Evolutionary conservation across 495 filamentous ascomycete genomes (phyloP), one percentile per base, ranked within the genome.

Genomic region (Penicillium nucicola): DNA sequence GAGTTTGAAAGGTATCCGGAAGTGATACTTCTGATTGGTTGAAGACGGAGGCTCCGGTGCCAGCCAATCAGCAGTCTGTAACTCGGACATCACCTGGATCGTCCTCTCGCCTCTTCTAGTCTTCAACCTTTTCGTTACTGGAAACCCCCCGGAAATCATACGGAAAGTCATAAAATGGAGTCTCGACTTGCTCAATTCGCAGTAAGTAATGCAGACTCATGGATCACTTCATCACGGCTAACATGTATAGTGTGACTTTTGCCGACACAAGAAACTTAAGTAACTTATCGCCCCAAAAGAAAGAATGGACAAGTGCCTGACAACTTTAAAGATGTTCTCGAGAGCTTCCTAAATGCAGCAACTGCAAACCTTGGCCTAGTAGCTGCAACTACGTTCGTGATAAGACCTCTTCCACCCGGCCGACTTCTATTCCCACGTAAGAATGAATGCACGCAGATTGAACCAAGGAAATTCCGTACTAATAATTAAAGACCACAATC

Each of bases 241-340:
- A 65, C 45, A 20, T 13, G 0, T 18, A 1, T 25, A 61, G 58
- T 61, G 58, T 33, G 42, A 57, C 23, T 45, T 50, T 31, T 61
- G 58, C 45, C 55, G 45, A 30, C 48, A 54, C 11, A 61, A 58
- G 45, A 61, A 61, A 40, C 52, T 61, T 5, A 61, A 61, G 58
- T 61, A 45, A 18, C 20, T 41, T 13, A 23, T 14, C 31, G 7
- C 11, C 19, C 12, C 8, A 13, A 11, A 1, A 7, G 0, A 0
- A 30, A 2, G 10, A 17, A 5, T 14, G 14, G 17, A 6, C 0
- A 3, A 5, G 11, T 2, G 13, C 11, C 20, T 47, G 25, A 33
- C 36, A 34, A 25, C 39, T 28, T 3, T 12, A 11, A 34, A 61
- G 58, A 40, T 61, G 58, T 19, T 58, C 58, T 3, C 50, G 55